Base-by-base conservation (phyloP, 2,329 filamentous ascomycete genomes). In the Colletotrichum endophyticum region DNA sequence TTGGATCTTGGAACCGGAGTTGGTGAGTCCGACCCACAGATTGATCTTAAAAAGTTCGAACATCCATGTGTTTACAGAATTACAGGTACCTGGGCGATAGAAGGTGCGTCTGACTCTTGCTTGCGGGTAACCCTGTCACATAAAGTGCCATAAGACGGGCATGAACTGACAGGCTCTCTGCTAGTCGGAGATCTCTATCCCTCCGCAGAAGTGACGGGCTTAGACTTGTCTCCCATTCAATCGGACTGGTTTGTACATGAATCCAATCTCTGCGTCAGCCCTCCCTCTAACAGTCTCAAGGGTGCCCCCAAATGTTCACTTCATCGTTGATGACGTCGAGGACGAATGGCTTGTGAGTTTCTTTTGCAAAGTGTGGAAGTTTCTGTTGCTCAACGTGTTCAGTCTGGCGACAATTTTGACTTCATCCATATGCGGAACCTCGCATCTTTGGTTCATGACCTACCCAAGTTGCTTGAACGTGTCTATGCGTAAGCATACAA, bases 341-440 rank as follows among this genome's bases (percentile, higher is more conserved):
- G 59, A 63, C 27, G 59, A 63, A 22, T 63, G 59, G 59, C 59
- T 63, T 30, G 59, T 63, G 6, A 34, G 59, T 6, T 13, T 22
- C 4, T 1, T 13, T 3, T 16, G 2, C 2, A 6, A 22, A 22
- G 0, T 13, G n/a, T 13, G n/a, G 3, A 22, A 19, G n/a, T 22
- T 8, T 53, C n/a, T 53, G 44, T 22, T 13, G 44, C 44, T 53
- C 1, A 53, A 1, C 1, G n/a, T 34, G 8, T 3, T 16, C 44
- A 63, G 59, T 34, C 32, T 34, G 28, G n/a, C 59, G 32, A 36
- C n/a, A 34, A 63, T 2, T 63, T 36, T 1, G 59, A 63, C n/a
- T 36, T 63, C 59, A 63, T 63, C 2, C 59, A 63, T 0, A 63
- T 63, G 59, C 59, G 59, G 0, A 63, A 63, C 2, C 30, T 63